Conservation (phyloP, 805 yeast species). For the Blastobotrys attinorum region DNA sequence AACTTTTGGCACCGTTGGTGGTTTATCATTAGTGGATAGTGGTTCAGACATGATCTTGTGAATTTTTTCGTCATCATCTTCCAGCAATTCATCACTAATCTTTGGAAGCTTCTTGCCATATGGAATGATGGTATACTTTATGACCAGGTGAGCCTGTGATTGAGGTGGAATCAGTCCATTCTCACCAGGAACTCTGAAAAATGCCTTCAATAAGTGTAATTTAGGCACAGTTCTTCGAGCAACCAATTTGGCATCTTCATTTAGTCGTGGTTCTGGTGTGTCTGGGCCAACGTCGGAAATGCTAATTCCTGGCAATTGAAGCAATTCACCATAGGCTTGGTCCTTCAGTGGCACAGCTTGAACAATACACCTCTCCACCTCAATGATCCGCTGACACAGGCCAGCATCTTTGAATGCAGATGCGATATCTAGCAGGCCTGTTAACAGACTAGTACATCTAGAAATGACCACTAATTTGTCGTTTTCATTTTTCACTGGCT, state of each 20-base stretch:
- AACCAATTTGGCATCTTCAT: slow-evolving; percentile 9
- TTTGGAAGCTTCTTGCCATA: slow-evolving; percentile 38
- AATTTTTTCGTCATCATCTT: slow-evolving; percentile 21
- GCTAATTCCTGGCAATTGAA: slow-evolving; percentile 71
- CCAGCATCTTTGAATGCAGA: slow-evolving; percentile 69
- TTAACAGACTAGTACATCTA: slow-evolving; percentile 54
- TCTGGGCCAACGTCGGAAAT: slow-evolving; percentile 12
- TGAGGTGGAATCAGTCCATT: slow-evolving; percentile 51
- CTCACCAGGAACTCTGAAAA: slow-evolving; percentile 86
- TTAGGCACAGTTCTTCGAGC: slow-evolving; percentile 48
- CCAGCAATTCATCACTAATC: slow-evolving; percentile 17
- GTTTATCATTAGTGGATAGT: slow-evolving; percentile 50
- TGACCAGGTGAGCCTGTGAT: slow-evolving; percentile 63
- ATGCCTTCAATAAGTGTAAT: slow-evolving; percentile 58
- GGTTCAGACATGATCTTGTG: slow-evolving; percentile 61
- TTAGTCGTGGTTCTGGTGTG: slow-evolving; percentile 9
- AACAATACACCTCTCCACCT: slow-evolving; percentile 59
- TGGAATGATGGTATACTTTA: slow-evolving; percentile 71
- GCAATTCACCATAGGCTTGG: slow-evolving; percentile 48
- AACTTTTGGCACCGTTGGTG: slow-evolving; percentile 61
- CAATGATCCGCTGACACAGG: slow-evolving; percentile 50
- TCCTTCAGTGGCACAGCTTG: slow-evolving; percentile 62
- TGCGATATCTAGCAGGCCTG: slow-evolving; percentile 74
- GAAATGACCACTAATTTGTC: slow-evolving; percentile 52
- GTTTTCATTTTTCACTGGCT: slow-evolving; percentile 29